Evolutionary conservation across 2,329 filamentous ascomycete species (phyloP).

Genomic region (Septoria linicola): DNA sequence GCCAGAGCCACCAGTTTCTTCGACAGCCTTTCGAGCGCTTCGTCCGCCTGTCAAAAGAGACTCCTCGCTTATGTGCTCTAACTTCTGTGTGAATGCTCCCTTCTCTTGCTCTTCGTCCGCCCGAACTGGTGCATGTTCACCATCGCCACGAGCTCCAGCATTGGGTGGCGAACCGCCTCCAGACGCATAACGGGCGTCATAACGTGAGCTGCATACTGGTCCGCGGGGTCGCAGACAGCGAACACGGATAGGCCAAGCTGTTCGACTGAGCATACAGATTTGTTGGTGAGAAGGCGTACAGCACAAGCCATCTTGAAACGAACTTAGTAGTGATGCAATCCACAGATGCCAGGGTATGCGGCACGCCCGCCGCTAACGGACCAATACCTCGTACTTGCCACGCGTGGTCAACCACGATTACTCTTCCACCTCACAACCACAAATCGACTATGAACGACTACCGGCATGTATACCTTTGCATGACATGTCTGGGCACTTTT

Average conservation of each 20-base stretch:
- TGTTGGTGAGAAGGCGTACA: not conserved
- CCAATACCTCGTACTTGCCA: too few species aligned
- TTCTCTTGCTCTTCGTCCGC: constrained; percentile 37
- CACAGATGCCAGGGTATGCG: not conserved
- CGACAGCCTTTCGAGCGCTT: constrained; percentile 56
- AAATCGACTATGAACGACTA: too few species aligned
- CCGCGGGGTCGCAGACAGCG: constrained; percentile 42
- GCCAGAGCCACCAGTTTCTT: constrained; percentile 46
- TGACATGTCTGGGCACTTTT: too few species aligned
- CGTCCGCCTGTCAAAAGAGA: constrained; percentile 55
- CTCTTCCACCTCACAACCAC: too few species aligned
- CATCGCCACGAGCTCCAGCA: constrained; percentile 11
- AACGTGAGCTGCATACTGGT: constrained; percentile 7
- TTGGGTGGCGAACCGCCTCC: constrained; percentile 22
- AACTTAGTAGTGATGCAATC: constrained; percentile 3
- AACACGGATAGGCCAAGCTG: constrained; percentile 37
- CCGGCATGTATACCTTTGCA: too few species aligned
- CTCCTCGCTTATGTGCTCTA: constrained; percentile 62
- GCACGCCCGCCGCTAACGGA: too few species aligned
- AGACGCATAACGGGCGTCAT: constrained; percentile 21
- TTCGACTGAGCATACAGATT: constrained; percentile 29
- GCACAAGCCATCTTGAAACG: not conserved
- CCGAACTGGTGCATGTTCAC: constrained; percentile 11
- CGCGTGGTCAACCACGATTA: too few species aligned
- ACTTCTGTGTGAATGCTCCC: constrained; percentile 58